A percentile compares a stretch with the other conserved stretches of the same genome.
phyloP scores from a whole-genome alignment of 371 early-diverging fungal species.

The Actinomortierella wolfii region DNA sequence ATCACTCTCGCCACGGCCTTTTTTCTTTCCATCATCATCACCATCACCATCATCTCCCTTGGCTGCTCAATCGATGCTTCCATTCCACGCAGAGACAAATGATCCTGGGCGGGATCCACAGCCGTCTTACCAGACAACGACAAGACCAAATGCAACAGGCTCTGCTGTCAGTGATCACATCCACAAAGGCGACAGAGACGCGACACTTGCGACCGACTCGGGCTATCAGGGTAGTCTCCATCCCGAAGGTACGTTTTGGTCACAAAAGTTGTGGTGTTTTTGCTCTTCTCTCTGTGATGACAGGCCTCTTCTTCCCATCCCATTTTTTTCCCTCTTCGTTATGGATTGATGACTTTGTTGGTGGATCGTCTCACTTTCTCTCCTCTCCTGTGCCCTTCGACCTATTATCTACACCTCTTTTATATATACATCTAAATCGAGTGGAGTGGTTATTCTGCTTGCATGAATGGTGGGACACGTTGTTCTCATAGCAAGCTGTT shows the following conservation, averaged over 20 bases:
- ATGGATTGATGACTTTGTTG: not conserved
- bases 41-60: too few species aligned
- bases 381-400: not conserved
- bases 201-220: slow-evolving; percentile 2
- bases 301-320: not conserved
- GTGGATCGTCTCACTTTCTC: not conserved
- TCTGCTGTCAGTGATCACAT: not conserved
- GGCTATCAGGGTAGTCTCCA: slow-evolving; percentile 10
- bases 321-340: too few species aligned
- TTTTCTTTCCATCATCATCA: too few species aligned
- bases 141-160: slow-evolving; percentile 7
- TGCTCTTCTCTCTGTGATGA: too few species aligned
- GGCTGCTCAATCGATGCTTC: not conserved
- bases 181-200: not conserved
- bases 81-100: slow-evolving; percentile 17
- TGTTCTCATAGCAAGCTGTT: too few species aligned
- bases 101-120: slow-evolving; percentile 33
- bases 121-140: slow-evolving; percentile 18
- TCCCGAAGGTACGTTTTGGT: slow-evolving; percentile 1
- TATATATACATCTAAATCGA: too few species aligned
- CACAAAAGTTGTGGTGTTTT: not conserved
- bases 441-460: too few species aligned
- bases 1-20: too few species aligned
- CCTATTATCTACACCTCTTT: too few species aligned
- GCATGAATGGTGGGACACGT: too few species aligned